Base-by-base conservation (phyloP, 257 asterid genomes). In the Primulina eburnea region DNA sequence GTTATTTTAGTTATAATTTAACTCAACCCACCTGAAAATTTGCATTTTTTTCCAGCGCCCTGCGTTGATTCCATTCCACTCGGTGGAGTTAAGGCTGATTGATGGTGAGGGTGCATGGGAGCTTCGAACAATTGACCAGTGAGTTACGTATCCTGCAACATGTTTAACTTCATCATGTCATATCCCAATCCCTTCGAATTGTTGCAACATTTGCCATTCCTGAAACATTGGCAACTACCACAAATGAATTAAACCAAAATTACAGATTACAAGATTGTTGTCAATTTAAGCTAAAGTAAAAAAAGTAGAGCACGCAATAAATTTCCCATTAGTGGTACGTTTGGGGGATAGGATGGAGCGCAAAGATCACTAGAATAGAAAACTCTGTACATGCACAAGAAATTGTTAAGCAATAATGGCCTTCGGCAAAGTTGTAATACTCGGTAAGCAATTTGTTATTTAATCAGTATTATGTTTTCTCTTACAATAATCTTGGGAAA, bases 81-180 rank as follows among this genome's bases (percentile, higher is more conserved):
- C 97, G 3, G 61, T 68, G 83, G 99, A 94, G 84, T 77, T 94
- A 75, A 86, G 97, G 60, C 80, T 94, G 72, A 91, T 94, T 64
- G 99, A 94, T 26, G 99, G 99, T 8, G 99, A 94, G 88, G 99
- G 99, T 63, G 89, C 88, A 76, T 94, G 99, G 99, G 97, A 94
- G 79, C 95, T 94, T 57, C 97, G 96, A 34, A 83, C 90, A 34
- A 91, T 94, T 64, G 80, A 81, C 77, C 88, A 80, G 70, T 87
- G 81, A 83, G 77, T 69, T 64, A 66, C 35, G 62, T 73, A 34
- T 71, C 72, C 77, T 61, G 62, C 63, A 64, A 3, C 50, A 20
- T 26, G 53, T 29, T 10, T 29, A 64, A 70, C 67, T 55, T 70
- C 65, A 28, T 64, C 70, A 34, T 40, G 35, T 12, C 70, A 30